phyloP scores from a whole-genome alignment of 495 filamentous ascomycete genomes.

The Neurospora sp. region DNA sequence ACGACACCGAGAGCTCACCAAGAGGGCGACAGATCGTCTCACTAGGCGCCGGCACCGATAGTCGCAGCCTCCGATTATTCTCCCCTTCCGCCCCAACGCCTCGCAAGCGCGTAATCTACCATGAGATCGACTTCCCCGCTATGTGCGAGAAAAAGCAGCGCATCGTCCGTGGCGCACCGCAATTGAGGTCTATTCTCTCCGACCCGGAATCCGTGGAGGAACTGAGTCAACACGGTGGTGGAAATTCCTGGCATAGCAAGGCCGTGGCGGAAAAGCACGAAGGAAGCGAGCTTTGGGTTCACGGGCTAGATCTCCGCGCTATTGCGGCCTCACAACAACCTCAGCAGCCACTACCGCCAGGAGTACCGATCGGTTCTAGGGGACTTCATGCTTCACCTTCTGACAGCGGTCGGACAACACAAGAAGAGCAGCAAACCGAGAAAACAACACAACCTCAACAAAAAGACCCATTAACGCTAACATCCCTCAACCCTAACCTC shows the following conservation, averaged over 20 bases:
- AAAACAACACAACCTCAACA: background rate
- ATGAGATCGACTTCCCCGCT: slow-evolving; percentile 83
- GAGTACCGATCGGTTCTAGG: background rate
- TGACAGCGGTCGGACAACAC: background rate
- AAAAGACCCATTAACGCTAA: slow-evolving; percentile 8
- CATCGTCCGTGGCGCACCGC: slow-evolving; percentile 20
- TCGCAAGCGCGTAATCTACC: slow-evolving; percentile 52
- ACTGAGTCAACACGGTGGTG: background rate
- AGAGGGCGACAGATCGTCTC: slow-evolving; percentile 66
- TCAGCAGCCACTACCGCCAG: background rate
- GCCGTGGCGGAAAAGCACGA: background rate
- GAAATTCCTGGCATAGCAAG: slow-evolving; percentile 12
- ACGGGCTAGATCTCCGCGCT: slow-evolving; percentile 70
- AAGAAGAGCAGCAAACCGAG: background rate
- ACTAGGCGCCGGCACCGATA: slow-evolving; percentile 89
- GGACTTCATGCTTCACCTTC: background rate
- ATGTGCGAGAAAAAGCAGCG: slow-evolving; percentile 55
- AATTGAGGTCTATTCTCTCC: slow-evolving; percentile 21
- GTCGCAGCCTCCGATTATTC: slow-evolving; percentile 66
- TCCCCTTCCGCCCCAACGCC: slow-evolving; percentile 15
- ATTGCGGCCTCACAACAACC: slow-evolving; percentile 27
- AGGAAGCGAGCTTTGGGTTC: slow-evolving; percentile 52
- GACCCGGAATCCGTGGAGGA: slow-evolving; percentile 1
- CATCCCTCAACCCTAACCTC: slow-evolving; percentile 30
- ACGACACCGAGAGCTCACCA: slow-evolving; percentile 10